Percentiles rank a stretch among this genome's conserved stretches.
These are phyloP conservation scores for Tricholomella constricta DNA, from an alignment of 768 basidiomycete species.

Conservation along the genomic window DNA sequence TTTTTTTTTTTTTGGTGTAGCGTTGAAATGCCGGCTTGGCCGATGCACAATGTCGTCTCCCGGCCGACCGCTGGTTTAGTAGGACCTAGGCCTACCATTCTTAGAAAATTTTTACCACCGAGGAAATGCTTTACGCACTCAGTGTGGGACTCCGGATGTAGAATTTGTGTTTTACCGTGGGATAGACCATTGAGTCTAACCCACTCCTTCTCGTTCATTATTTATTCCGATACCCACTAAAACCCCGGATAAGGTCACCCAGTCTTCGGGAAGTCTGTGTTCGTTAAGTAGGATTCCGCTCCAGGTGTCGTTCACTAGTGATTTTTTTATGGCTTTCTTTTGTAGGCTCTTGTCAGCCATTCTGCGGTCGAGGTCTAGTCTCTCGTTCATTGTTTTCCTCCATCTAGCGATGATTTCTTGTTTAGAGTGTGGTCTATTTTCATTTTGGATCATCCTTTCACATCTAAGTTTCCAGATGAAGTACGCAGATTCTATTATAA, in stretches of 20 bases:
- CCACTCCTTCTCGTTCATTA: too few relatives aligned
- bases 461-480: background rate
- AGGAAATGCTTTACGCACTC: too few relatives aligned
- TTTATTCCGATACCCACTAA: conserved; percentile 7
- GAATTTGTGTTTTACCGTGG: too few relatives aligned
- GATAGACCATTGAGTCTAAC: too few relatives aligned
- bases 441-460: background rate
- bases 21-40: too few relatives aligned
- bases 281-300: background rate
- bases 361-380: background rate
- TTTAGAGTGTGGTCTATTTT: background rate
- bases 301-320: background rate
- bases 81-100: too few relatives aligned
- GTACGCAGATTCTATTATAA: background rate
- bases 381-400: background rate
- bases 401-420: background rate
- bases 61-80: too few relatives aligned
- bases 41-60: too few relatives aligned
- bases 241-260: background rate
- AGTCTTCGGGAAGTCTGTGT: background rate
- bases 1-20: too few relatives aligned
- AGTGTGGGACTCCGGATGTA: too few relatives aligned
- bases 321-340: too few relatives aligned
- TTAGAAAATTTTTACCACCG: too few relatives aligned
- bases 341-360: background rate